Percentiles rank a stretch among this genome's conserved stretches.
phyloP scores from a whole-genome alignment of 331 rosid species.

The Acacia pycnantha region DNA sequence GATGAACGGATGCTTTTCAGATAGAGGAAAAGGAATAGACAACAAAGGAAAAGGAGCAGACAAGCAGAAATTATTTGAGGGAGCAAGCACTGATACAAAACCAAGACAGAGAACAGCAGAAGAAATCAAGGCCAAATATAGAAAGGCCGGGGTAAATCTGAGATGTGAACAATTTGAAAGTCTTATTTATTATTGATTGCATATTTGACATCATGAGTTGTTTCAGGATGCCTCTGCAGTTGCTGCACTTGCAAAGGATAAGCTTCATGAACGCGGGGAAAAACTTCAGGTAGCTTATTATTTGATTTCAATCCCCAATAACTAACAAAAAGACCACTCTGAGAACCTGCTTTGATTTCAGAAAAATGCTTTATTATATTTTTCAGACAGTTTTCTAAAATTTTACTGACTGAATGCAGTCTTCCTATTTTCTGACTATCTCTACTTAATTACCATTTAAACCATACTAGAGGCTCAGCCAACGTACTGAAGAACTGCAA shows the following conservation, averaged over 20 bases:
- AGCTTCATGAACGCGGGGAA: slow-evolving; percentile 70
- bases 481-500: slow-evolving; percentile 65
- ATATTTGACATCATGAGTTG: slow-evolving; percentile 26
- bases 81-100: slow-evolving; percentile 40
- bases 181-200: slow-evolving; percentile 21
- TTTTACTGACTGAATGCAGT: neutral
- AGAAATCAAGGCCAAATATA: slow-evolving; percentile 89
- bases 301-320: slow-evolving; percentile 21
- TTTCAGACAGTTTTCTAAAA: neutral
- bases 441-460: slow-evolving; percentile 4
- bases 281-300: slow-evolving; percentile 68
- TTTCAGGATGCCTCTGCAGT: slow-evolving; percentile 76
- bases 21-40: slow-evolving; percentile 45
- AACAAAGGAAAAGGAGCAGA: slow-evolving; percentile 60
- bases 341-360: neutral
- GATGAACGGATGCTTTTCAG: slow-evolving; percentile 41
- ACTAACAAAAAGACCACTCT: neutral
- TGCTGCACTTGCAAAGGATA: slow-evolving; percentile 78
- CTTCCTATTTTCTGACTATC: slow-evolving; percentile 16
- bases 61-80: slow-evolving; percentile 59
- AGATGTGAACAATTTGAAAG: slow-evolving; percentile 22
- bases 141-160: slow-evolving; percentile 62
- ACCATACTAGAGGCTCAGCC: slow-evolving; percentile 51
- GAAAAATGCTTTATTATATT: neutral
- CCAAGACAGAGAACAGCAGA: slow-evolving; percentile 76